Evolutionary conservation across 345 rosid species (phyloP), one percentile per base, ranked within the genome.

Genomic region (Populus ilicifolia): DNA sequence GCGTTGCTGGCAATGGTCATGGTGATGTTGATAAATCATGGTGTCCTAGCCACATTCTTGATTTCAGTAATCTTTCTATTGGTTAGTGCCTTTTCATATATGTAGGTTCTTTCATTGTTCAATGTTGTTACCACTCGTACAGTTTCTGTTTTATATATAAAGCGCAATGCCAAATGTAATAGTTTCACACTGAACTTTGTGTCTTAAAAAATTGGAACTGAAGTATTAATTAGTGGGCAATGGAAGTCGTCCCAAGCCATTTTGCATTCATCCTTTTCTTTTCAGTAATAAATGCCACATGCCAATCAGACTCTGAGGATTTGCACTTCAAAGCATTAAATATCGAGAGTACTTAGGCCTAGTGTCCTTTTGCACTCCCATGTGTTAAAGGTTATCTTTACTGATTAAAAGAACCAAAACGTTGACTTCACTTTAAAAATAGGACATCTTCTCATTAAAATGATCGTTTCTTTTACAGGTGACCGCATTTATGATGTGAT

Each of bases 401-500:
- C 52, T n/a, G 3, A 54, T 52, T 23, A 68, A 63, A 11, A 17
- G 43, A 43, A 39, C 10, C 5, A 52, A 56, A 67, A 12, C 9
- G 6, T 38, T 8, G 14, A 6, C 4, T 56, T 21, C 27, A 29
- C 18, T 17, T 48, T 23, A 35, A 23, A 46, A 39, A 36, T 33
- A 46, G 27, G 44, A 46, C 29, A 61, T 46, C 5, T 5, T 35
- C 9, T 61, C 66, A 36, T 38, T 66, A 25, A 8, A 54, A 59
- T 82, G 78, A 79, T n/a, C 44, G 50, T 72, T 72, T 84, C 71
- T 82, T 75, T 70, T 81, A 76, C 91, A 94, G 98, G 97, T 50
- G 98, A 94, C 74, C 94, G 97, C 67, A 85, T 93, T 27, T 87
- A 73, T 72, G 98, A 94, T 72, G 44, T 93, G 78, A 90, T 94